These are phyloP conservation scores for Candida peoriensis DNA, from an alignment of 805 yeast genomes.

Conservation along the genomic window DNA sequence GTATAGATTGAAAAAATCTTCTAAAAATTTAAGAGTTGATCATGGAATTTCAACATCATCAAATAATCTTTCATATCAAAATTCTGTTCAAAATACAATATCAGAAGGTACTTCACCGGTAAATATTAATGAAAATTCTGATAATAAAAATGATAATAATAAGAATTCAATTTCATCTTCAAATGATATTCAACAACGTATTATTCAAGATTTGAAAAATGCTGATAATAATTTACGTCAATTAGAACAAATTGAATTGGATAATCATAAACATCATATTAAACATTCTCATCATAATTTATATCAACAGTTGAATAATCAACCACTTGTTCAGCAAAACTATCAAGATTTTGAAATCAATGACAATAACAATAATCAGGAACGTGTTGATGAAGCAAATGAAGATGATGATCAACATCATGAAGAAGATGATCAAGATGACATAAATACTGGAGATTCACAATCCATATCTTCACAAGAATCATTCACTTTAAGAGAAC, in stretches of 20 bases:
- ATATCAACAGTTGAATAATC: constrained; percentile 5
- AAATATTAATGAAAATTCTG: neutral
- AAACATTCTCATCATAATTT: constrained; percentile 2
- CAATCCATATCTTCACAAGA: constrained; percentile 56
- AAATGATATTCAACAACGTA: constrained; percentile 9
- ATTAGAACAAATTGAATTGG: constrained; percentile 23
- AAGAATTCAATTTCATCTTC: neutral
- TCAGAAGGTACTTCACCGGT: constrained; percentile 3
- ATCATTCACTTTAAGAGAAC: constrained; percentile 81
- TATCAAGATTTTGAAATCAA: neutral
- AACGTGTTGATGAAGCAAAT: neutral
- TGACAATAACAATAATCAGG: neutral
- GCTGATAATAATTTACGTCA: constrained; percentile 22
- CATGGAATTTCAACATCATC: no score
- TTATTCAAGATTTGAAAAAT: constrained; percentile 17
- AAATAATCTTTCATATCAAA: no score
- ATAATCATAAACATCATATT: constrained; percentile 14
- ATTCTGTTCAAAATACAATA: no score
- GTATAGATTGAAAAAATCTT: constrained; percentile 33
- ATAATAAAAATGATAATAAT: no score
- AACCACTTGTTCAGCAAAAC: constrained; percentile 3
- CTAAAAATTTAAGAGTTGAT: constrained; percentile 16
- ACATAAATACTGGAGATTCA: constrained; percentile 25
- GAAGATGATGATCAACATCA: constrained; percentile 10
- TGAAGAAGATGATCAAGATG: constrained; percentile 15